Conservation (phyloP, 805 yeast species). For the Tetrapisispora phaffii region DNA sequence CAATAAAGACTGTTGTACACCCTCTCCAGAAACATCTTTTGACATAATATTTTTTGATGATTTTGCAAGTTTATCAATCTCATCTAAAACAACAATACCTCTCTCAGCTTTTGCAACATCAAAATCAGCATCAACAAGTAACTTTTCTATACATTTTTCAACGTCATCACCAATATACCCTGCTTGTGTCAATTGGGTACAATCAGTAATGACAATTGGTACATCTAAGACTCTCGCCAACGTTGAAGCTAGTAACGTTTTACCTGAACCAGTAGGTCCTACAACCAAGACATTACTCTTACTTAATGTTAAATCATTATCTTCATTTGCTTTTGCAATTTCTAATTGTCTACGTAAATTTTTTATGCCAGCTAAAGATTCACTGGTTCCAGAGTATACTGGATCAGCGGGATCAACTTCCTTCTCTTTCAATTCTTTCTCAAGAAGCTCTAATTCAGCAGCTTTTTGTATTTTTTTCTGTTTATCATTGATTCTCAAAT, state of each 20-base stretch:
- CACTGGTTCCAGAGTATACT: conserved; percentile 19
- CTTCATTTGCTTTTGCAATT: conserved; percentile 22
- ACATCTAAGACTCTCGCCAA: conserved; percentile 43
- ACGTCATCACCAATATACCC: conserved; percentile 61
- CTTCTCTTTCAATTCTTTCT: conserved; percentile 17
- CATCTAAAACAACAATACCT: conserved; percentile 53
- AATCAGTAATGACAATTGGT: conserved; percentile 51
- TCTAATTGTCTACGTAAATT: conserved; percentile 26
- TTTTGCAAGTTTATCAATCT: conserved; percentile 47
- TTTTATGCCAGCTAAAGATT: conserved; percentile 23
- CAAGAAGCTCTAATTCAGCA: conserved; percentile 19
- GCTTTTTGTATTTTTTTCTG: conserved; percentile 11
- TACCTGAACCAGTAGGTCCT: conserved; percentile 58
- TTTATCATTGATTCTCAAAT: conserved; percentile 39
- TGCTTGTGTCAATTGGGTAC: conserved; percentile 54
- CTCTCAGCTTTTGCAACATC: conserved; percentile 44
- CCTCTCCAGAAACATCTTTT: conserved; percentile 55
- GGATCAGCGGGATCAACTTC: conserved; percentile 16
- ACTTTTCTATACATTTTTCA: conserved; percentile 45
- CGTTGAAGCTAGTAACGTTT: conserved; percentile 47
- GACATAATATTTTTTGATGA: conserved; percentile 39
- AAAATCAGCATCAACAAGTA: conserved; percentile 40
- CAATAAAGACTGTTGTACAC: conserved; percentile 51
- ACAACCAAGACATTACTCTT: conserved; percentile 47
- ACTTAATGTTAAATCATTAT: conserved; percentile 35